Evolutionary conservation across 1,284 basidiomycete genomes (phyloP), one percentile per base, ranked within the genome.

Genomic region (Albatrellus sp.): DNA sequence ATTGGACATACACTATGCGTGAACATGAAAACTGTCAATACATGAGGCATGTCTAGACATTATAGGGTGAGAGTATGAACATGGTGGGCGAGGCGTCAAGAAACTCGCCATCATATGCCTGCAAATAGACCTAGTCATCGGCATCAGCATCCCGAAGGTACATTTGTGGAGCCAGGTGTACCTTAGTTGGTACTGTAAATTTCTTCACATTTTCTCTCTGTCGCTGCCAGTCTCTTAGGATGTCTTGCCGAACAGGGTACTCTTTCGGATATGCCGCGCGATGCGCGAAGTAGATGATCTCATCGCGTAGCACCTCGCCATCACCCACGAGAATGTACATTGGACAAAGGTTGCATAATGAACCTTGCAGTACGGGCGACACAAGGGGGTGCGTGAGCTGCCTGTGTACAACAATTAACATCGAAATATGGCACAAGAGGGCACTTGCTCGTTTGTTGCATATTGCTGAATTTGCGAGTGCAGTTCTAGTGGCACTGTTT

Each of bases 271-370:
- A 67, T 0, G 89, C 87, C 1, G 89, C 88, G 49, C 86, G 82
- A 60, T 92, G 89, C 0, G 90, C 88, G 20, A 80, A 51, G 55
- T 84, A 90, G 28, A 91, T 68, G 46, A 88, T 82, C 62, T 92
- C 88, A 57, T 93, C 90, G 9, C 84, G 64, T 31, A 92, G 61
- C 0, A 89, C 79, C 58, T 92, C 90, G 10, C 77, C 75, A 54
- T 91, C 73, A 0, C 89, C 87, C 2, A 75, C 76, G 32, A 90
- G 65, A 46, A 92, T 79, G 56, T 86, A 86, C 14, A 92, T 60
- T 1, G 89, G 89, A 3, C 85, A 86, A 1, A 93, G 69, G 31
- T 88, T 83, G 1, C 87, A 86, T 3, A 92, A 64, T n/a, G 85
- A 88, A 0, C 81, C 76, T 24, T 40, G 39, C 17, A 40, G 14